Percentiles rank a stretch among this genome's conserved stretches.
Conservation (phyloP, 202 grass and related monocot species). For the Setaria italica region DNA sequence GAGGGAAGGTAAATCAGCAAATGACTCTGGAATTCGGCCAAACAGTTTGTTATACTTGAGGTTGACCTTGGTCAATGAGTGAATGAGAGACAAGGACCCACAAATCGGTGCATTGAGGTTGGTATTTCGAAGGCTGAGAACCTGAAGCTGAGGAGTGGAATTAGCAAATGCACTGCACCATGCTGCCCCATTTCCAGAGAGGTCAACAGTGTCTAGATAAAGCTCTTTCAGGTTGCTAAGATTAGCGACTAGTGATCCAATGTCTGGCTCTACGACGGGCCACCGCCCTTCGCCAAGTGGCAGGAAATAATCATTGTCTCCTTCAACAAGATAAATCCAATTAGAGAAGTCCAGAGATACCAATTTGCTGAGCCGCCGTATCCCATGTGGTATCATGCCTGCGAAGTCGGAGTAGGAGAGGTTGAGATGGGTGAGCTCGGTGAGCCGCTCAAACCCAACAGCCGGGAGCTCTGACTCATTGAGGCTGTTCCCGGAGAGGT, state of each 20-base stretch:
- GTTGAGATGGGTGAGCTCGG: conserved; percentile 54
- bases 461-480: conserved; percentile 11
- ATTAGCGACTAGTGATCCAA: conserved; percentile 47
- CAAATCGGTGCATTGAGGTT: conserved; percentile 39
- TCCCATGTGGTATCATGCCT: conserved; percentile 40
- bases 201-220: conserved; percentile 45
- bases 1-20: conserved; percentile 21
- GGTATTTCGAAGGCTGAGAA: conserved; percentile 42
- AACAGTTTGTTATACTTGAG: conserved; percentile 36
- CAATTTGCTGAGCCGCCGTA: conserved; percentile 56
- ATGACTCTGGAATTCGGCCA: conserved; percentile 50
- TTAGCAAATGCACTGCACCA: conserved; percentile 59
- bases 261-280: neutral
- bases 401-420: conserved; percentile 46
- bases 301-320: neutral
- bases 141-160: conserved; percentile 45
- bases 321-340: neutral
- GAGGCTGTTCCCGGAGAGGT: conserved; percentile 52
- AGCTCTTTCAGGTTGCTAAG: conserved; percentile 58
- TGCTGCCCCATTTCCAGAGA: conserved; percentile 47
- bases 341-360: neutral
- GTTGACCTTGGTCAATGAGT: conserved; percentile 40
- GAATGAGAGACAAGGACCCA: conserved; percentile 44
- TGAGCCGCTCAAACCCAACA: conserved; percentile 48
- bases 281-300: neutral